A percentile compares a stretch with the other conserved stretches of the same genome.
Evolutionary conservation across 2,329 filamentous ascomycete genomes (phyloP).

Genomic region (Neobulgaria alba): DNA sequence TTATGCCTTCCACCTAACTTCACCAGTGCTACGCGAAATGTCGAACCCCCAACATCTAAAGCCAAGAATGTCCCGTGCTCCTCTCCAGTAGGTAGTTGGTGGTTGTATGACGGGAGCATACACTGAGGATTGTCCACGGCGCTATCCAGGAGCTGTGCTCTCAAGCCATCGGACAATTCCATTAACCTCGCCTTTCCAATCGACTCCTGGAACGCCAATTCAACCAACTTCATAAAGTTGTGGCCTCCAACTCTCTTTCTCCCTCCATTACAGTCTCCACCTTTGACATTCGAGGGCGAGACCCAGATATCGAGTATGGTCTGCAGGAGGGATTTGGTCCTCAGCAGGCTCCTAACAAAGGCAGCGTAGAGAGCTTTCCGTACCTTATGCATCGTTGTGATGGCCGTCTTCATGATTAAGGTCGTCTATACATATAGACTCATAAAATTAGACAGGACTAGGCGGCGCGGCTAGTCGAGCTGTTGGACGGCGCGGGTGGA

Average conservation of each 20-base stretch:
- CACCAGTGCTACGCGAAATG: slow-evolving; percentile 55
- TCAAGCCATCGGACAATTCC: slow-evolving; percentile 41
- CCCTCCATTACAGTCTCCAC: neutral
- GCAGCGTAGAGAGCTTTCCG: slow-evolving; percentile 46
- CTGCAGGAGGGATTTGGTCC: slow-evolving; percentile 41
- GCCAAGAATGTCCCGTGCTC: slow-evolving; percentile 53
- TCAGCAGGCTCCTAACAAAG: slow-evolving; percentile 47
- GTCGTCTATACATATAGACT: slow-evolving; percentile 26
- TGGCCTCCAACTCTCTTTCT: neutral
- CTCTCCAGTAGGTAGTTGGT: slow-evolving; percentile 51
- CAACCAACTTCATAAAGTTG: slow-evolving; percentile 46
- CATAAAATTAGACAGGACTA: slow-evolving; percentile 14
- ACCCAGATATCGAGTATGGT: slow-evolving; percentile 45
- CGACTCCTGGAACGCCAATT: slow-evolving; percentile 41
- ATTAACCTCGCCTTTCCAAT: slow-evolving; percentile 35
- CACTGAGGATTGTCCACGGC: slow-evolving; percentile 44
- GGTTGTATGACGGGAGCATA: slow-evolving; percentile 60
- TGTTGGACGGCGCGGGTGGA: slow-evolving; percentile 9
- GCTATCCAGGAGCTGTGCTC: slow-evolving; percentile 45
- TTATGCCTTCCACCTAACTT: slow-evolving; percentile 42
- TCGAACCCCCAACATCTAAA: slow-evolving; percentile 62
- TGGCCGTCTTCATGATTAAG: slow-evolving; percentile 38
- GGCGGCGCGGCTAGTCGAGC: slow-evolving; percentile 17
- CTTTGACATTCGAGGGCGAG: slow-evolving; percentile 30
- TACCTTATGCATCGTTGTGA: slow-evolving; percentile 49